phyloP scores from a whole-genome alignment of 2,329 filamentous ascomycete species.

The Sporothrix protearum region DNA sequence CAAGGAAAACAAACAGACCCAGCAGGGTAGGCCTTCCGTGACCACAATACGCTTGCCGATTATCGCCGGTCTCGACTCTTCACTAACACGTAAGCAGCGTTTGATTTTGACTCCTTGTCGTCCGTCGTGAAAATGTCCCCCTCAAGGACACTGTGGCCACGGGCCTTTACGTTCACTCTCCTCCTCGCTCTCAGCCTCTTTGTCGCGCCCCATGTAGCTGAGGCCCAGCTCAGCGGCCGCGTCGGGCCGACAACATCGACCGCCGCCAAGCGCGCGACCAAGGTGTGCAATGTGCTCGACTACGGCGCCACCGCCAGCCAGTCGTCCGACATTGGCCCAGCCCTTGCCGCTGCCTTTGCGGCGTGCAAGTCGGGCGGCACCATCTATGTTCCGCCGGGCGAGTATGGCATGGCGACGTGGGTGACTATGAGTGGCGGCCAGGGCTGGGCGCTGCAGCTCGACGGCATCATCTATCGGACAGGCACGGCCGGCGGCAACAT shows the following conservation, averaged over 20 bases:
- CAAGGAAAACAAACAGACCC: too few species aligned
- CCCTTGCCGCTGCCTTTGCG: not conserved
- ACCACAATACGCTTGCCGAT: too few species aligned
- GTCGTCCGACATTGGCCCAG: slow-evolving; percentile 38
- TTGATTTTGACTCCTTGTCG: not conserved
- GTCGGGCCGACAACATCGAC: slow-evolving; percentile 34
- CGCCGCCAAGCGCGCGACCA: slow-evolving; percentile 32
- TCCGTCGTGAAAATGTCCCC: not conserved
- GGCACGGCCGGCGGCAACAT: slow-evolving; percentile 30
- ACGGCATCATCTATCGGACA: slow-evolving; percentile 29
- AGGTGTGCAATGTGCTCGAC: slow-evolving; percentile 47
- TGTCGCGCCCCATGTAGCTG: not conserved
- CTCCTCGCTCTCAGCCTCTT: not conserved
- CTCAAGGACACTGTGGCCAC: not conserved
- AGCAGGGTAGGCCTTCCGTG: too few species aligned
- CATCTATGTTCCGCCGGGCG: slow-evolving; percentile 28
- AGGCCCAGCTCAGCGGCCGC: slow-evolving; percentile 31
- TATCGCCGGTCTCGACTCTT: not conserved
- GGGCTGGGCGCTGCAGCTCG: slow-evolving; percentile 27
- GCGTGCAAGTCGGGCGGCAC: slow-evolving; percentile 15
- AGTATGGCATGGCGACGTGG: slow-evolving; percentile 30
- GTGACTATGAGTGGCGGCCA: slow-evolving; percentile 26
- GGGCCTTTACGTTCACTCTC: not conserved
- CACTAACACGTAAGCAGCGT: too few species aligned
- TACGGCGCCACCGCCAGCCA: slow-evolving; percentile 50